Base-by-base conservation (phyloP, 371 early-diverging fungal genomes). In the Enterocytospora artemiae region DNA sequence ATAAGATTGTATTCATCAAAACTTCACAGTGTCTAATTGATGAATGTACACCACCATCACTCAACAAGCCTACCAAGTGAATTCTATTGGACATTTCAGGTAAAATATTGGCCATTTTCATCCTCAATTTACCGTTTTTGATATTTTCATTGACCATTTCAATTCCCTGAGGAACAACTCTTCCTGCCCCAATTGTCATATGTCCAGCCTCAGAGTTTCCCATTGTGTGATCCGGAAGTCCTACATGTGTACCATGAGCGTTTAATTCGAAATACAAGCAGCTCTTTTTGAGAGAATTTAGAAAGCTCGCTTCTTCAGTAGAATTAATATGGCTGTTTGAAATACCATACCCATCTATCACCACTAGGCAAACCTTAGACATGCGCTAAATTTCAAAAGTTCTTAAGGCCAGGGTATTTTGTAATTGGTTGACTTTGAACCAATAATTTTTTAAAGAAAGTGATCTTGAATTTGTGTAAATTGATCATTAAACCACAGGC, bases 131-230 rank as follows among this genome's bases (percentile, higher is more conserved):
- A 28, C 53, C 55, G 16, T 22, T 22, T 51, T 54, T 34, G 34
- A 65, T 53, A 22, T 60, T 43, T 14, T 63, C 54, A 51, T 75
- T 74, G 30, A 76, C 77, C 7, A 50, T 18, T 22, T 25, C 5
- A 5, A 57, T 7, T 20, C 31, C 52, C 84, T 96, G 96, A 75
- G 89, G 89, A 31, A 98, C 93, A 24, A 93, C 82, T 56, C 99
- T 85, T 30, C 99, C 99, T 43, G 96, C 91, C 56, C 97, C 96
- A 81, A 98, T 90, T 81, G 96, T 95, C 77, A 96, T 80, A 74
- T 98, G 99, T 14, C 99, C 99, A 41, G 96, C 96, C 82, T 96
- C 96, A 48, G 91, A 90, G 83, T 98, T 98, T 60, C 97, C 99
- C 96, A 95, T 96, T 62, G 89, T 82, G 5, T 90, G 92, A 39